Evolutionary conservation across 495 filamentous ascomycete genomes (phyloP).

Genomic region (Neurospora sp.): DNA sequence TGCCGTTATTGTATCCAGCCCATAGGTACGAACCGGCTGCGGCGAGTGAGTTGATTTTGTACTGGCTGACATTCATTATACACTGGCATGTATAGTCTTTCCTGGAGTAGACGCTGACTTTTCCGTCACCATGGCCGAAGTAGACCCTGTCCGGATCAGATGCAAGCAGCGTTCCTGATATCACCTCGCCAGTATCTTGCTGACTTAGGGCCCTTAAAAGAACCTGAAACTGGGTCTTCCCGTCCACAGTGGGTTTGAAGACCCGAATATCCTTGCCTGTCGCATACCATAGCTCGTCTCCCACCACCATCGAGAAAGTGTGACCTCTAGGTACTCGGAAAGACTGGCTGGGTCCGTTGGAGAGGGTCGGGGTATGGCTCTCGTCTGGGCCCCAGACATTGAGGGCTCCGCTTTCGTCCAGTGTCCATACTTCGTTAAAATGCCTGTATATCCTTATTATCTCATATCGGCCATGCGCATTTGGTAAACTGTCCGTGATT

Average conservation of each 20-base stretch:
- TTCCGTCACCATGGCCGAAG: conserved; percentile 88
- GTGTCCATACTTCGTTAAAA: conserved; percentile 83
- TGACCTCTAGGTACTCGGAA: conserved; percentile 72
- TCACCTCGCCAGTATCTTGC: conserved; percentile 70
- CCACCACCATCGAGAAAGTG: conserved; percentile 75
- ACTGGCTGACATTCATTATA: conserved; percentile 75
- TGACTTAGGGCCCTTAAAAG: conserved; percentile 56
- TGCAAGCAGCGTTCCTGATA: conserved; percentile 65
- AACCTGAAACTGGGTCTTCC: conserved; percentile 56
- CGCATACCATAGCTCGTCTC: conserved; percentile 77
- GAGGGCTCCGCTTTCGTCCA: conserved; percentile 84
- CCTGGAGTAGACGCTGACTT: conserved; percentile 81
- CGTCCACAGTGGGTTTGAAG: conserved; percentile 64
- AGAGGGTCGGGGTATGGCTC: conserved; percentile 61
- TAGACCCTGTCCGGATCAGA: conserved; percentile 72
- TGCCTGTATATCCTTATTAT: conserved; percentile 81
- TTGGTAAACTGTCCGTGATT: conserved; percentile 52
- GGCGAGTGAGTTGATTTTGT: conserved; percentile 86
- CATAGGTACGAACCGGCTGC: conserved; percentile 80
- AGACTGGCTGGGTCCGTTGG: conserved; percentile 50
- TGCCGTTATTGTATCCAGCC: conserved; percentile 94
- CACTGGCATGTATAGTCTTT: conserved; percentile 62
- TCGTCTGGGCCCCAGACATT: conserved; percentile 80
- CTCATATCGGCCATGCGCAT: conserved; percentile 70
- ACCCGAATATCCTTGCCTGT: conserved; percentile 80